Evolutionary conservation across 257 asterid species (phyloP).

Genomic region (Jasminum sambac): DNA sequence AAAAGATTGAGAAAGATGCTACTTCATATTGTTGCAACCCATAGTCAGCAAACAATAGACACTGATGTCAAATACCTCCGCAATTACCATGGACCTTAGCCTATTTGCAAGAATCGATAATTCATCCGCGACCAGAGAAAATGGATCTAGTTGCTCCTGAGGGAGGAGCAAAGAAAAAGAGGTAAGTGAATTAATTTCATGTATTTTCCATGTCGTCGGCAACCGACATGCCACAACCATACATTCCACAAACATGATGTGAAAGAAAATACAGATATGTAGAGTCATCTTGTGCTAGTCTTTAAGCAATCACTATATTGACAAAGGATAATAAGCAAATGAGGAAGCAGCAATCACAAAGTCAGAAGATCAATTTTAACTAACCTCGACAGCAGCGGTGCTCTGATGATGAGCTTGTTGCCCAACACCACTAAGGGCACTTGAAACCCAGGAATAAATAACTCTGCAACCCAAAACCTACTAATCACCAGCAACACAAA

Average conservation of each 20-base stretch:
- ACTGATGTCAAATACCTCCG: constrained; percentile 38
- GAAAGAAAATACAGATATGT: no score
- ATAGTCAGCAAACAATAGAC: neutral
- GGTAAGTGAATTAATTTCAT: neutral
- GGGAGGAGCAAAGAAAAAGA: neutral
- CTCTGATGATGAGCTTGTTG: constrained; percentile 54
- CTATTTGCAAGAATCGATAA: constrained; percentile 42
- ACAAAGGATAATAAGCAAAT: neutral
- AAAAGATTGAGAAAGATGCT: neutral
- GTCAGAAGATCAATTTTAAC: constrained; percentile 4
- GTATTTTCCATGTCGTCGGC: neutral
- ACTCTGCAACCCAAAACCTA: constrained; percentile 87
- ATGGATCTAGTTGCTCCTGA: constrained; percentile 50
- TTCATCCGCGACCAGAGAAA: constrained; percentile 59
- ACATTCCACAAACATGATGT: constrained; percentile 13
- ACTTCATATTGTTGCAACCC: neutral
- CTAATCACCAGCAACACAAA: constrained; percentile 55
- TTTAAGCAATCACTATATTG: neutral
- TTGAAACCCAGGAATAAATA: constrained; percentile 78
- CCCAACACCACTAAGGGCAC: constrained; percentile 52
- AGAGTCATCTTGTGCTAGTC: no score
- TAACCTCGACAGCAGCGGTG: constrained; percentile 57
- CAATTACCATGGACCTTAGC: constrained; percentile 51
- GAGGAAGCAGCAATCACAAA: no score
- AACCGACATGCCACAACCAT: neutral